Evolutionary conservation across 805 yeast genomes (phyloP), one percentile per base, ranked within the genome.

Genomic region (Cyberlindnera euphorbiiphila): DNA sequence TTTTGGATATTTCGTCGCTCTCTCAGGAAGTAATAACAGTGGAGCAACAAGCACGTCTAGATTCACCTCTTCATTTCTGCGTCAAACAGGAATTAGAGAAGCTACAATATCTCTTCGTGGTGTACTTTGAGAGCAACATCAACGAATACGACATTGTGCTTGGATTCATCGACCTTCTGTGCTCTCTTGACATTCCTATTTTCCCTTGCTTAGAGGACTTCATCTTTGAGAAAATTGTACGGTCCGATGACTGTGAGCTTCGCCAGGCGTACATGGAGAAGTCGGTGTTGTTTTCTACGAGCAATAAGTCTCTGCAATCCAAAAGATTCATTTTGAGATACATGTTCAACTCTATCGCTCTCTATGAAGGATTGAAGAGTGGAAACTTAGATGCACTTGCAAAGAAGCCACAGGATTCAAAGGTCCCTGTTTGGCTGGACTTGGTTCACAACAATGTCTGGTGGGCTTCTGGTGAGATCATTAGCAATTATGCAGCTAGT

Each of bases 41-140:
- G 25, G 69, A 72, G 27, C 54, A 60, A 29, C 47, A 60, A 2
- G 59, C 73, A 1, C 59, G 75, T 1, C 57, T 78, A 40, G 68
- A 74, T 2, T 78, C 88, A 0, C 65, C 79, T 1, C 65, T 76
- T 14, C 85, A 81, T 42, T 73, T 88, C 53, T 85, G 83, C 53
- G 68, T 85, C 4, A 81, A 74, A 23, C 88, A 83, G 53, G 78
- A 93, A 0, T 63, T 84, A 18, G 71, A 71, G 17, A 78, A 73
- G 37, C 66, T 85, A 31, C 91, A 85, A 55, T 32, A 36, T 0
- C 40, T 77, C 1, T 71, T 71, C 39, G 64, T 75, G 6, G 39
- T 41, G 5, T 66, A 60, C 46, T 53, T 72, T 32, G 48, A 61
- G 10, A 40, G 47, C 11, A 55, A 60, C 19, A 50, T 63, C 1